phyloP scores from a whole-genome alignment of 768 basidiomycete species.

The Dioszegia hungarica region DNA sequence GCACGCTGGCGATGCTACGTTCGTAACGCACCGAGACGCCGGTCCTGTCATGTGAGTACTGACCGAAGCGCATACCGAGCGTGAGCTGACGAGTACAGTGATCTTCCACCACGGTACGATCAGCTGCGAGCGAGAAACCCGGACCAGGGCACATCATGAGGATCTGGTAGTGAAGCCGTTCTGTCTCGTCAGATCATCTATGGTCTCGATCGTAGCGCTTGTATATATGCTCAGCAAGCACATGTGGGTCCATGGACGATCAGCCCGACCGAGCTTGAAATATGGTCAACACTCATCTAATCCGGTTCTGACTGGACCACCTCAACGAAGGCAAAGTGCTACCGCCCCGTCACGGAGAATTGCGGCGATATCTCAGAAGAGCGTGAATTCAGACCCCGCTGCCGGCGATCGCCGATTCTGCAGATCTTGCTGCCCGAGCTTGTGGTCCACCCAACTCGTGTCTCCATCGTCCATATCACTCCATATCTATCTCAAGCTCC shows the following conservation, averaged over 20 bases:
- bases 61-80: neutral
- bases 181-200: too few relatives aligned
- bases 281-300: too few relatives aligned
- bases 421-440: neutral
- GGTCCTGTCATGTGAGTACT: slow-evolving; percentile 31
- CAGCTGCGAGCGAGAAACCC: slow-evolving; percentile 33
- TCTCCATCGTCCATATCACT: neutral
- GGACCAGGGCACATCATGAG: slow-evolving; percentile 1
- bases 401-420: neutral
- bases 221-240: slow-evolving; percentile 2
- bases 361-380: too few relatives aligned
- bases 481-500: neutral
- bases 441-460: neutral
- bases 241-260: too few relatives aligned
- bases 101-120: slow-evolving; percentile 35
- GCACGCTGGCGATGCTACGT: slow-evolving; percentile 6
- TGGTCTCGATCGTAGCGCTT: neutral
- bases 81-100: slow-evolving; percentile 8
- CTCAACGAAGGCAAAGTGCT: too few relatives aligned
- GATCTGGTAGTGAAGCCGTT: neutral
- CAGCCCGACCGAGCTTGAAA: too few relatives aligned
- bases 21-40: slow-evolving; percentile 31
- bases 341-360: too few relatives aligned
- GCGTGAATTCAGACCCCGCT: too few relatives aligned
- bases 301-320: too few relatives aligned